Evolutionary conservation across 306 rosid genomes (phyloP), one percentile per base, ranked within the genome.

Genomic region (Aeschynomene evenia): DNA sequence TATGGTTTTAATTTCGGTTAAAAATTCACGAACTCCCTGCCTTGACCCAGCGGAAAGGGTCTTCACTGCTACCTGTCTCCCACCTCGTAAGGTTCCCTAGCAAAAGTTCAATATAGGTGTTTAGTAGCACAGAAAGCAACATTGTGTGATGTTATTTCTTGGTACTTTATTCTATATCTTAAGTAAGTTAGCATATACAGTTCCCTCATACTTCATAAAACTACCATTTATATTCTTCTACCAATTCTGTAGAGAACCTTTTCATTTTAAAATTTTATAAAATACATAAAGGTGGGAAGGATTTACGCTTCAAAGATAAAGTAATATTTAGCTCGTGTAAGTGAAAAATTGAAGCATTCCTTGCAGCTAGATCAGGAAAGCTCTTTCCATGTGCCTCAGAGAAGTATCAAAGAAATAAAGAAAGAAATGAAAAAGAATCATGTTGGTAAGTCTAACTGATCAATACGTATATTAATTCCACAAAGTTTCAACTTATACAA

Each of bases 21-120:
- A 84, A 83, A 95, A 95, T 79, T 95, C 96, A 26, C 80, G 91
- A 53, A 84, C 87, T 42, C 99, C 99, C 77, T 95, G 97, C 88
- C 61, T 89, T 14, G 97, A 95, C 63, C 83, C 89, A 26, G 85
- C 89, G 26, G 97, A 78, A 79, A 95, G 99, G 46, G 81, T 85
- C 88, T 91, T 95, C 82, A 95, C 85, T 7, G 99, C 99, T 75
- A 95, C 84, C 31, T 75, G 80, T 64, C 51, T 66, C 68, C 97
- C 91, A 64, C 46, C 29, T 82, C 55, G 84, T 60, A 91, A 87
- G 61, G 84, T 83, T 66, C 96, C 99, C 99, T 95, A 63, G 55
- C 8, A 80, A 90, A 59, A 70, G 70, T 72, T 68, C 66, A 76
- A 73, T 80, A 58, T 26, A 45, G 31, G 40, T 52, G 66, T 55